A percentile compares a stretch with the other conserved stretches of the same genome.
Evolutionary conservation across 140 eudicot species (phyloP).

Genomic region (Anethum foeniculum): DNA sequence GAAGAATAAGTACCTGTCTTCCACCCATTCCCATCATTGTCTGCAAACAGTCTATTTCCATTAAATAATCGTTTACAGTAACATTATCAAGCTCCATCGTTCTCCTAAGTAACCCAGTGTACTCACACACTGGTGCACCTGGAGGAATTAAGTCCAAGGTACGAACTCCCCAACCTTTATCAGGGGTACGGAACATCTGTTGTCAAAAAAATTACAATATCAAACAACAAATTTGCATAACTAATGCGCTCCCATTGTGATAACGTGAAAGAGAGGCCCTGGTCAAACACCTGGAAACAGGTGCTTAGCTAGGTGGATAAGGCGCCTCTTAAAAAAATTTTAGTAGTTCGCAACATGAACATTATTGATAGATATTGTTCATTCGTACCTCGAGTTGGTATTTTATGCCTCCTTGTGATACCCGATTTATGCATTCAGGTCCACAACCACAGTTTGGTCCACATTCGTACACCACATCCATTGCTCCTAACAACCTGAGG

Average conservation of each 20-base stretch:
- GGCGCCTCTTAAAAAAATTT: too few relatives aligned
- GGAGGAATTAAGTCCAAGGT: background rate
- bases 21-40: conserved; percentile 1
- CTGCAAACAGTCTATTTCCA: background rate
- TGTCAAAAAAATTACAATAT: background rate
- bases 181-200: conserved; percentile 5
- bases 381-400: background rate
- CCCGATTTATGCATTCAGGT: background rate
- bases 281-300: background rate
- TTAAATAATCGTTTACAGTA: background rate
- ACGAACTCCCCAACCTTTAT: conserved; percentile 2
- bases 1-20: background rate
- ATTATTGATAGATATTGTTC: background rate
- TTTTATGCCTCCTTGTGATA: background rate
- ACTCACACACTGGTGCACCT: conserved; percentile 1
- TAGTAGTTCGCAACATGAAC: background rate
- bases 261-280: background rate
- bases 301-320: background rate
- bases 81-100: background rate
- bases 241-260: background rate
- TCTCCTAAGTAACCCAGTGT: background rate
- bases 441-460: conserved; percentile 6
- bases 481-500: background rate
- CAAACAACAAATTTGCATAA: background rate
- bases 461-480: conserved; percentile 5